Evolutionary conservation across 2,329 filamentous ascomycete genomes (phyloP).

Genomic region (Fusarium pininemorale): DNA sequence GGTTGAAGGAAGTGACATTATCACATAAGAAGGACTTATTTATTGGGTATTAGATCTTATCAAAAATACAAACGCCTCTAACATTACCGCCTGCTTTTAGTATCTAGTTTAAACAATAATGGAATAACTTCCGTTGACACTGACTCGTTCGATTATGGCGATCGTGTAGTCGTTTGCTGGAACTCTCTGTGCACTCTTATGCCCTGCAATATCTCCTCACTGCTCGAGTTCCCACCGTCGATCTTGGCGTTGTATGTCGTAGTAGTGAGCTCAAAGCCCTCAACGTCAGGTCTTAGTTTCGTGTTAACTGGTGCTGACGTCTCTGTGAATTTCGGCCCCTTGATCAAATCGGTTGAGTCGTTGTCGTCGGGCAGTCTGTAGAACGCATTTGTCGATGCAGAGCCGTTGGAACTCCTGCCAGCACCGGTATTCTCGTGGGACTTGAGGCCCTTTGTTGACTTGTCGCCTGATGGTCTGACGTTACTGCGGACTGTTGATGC

Average conservation of each 20-base stretch:
- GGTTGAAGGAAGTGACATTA: neutral
- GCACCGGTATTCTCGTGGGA: conserved; percentile 1
- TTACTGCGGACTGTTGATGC: conserved; percentile 21
- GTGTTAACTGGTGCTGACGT: neutral
- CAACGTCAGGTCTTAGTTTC: conserved; percentile 45
- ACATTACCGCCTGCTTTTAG: neutral
- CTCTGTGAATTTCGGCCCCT: conserved; percentile 8
- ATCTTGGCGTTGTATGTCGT: conserved; percentile 44
- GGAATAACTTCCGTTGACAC: neutral
- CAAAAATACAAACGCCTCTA: neutral
- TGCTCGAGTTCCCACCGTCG: conserved; percentile 42
- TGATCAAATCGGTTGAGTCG: conserved; percentile 39
- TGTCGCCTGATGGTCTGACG: conserved; percentile 29
- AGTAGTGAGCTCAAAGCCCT: conserved; percentile 45
- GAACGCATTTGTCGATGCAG: conserved; percentile 37
- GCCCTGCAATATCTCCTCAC: conserved; percentile 51
- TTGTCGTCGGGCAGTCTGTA: conserved; percentile 48
- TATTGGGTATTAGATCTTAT: conserved; percentile 1
- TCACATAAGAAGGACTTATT: neutral
- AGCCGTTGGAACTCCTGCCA: conserved; percentile 10
- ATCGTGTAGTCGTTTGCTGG: conserved; percentile 39
- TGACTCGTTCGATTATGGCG: neutral
- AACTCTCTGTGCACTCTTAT: conserved; percentile 53
- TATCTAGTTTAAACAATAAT: neutral
- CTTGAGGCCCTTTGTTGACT: conserved; percentile 29